These are phyloP conservation scores for Omphalea diandra DNA, from an alignment of 441 rosid genomes.

Conservation along the genomic window DNA sequence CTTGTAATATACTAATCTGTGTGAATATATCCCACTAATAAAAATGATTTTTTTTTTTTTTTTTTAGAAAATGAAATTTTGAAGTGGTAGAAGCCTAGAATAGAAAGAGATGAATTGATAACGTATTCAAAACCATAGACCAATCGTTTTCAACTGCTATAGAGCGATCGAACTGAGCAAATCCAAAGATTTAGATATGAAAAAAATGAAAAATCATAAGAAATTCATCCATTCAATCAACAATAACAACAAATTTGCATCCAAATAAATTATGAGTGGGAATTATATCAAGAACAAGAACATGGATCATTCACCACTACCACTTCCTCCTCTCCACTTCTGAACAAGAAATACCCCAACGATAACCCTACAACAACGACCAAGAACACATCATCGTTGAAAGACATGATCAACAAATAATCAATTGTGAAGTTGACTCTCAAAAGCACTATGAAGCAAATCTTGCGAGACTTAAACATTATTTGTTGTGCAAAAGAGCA, in stretches of 20 bases:
- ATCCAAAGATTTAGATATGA: too few relatives aligned
- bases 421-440: slow-evolving; percentile 58
- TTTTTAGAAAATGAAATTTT: too few relatives aligned
- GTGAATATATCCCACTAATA: too few relatives aligned
- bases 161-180: too few relatives aligned
- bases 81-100: too few relatives aligned
- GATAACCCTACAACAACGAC: slow-evolving; percentile 47
- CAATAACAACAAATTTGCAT: background rate
- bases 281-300: slow-evolving; percentile 42
- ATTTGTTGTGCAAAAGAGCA: slow-evolving; percentile 28
- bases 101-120: too few relatives aligned
- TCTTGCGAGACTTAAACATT: slow-evolving; percentile 19
- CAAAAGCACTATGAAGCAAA: slow-evolving; percentile 31
- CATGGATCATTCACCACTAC: slow-evolving; percentile 36
- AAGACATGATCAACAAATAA: slow-evolving; percentile 68
- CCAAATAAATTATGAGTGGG: background rate
- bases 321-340: slow-evolving; percentile 31
- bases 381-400: slow-evolving; percentile 61
- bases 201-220: too few relatives aligned
- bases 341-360: slow-evolving; percentile 42
- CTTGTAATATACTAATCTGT: too few relatives aligned
- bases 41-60: too few relatives aligned
- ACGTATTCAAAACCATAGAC: too few relatives aligned
- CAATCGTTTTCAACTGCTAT: too few relatives aligned
- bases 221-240: too few relatives aligned